phyloP scores from a whole-genome alignment of 225 moss, liverwort and hornwort genomes.

The Pseudoscleropodium purum region DNA sequence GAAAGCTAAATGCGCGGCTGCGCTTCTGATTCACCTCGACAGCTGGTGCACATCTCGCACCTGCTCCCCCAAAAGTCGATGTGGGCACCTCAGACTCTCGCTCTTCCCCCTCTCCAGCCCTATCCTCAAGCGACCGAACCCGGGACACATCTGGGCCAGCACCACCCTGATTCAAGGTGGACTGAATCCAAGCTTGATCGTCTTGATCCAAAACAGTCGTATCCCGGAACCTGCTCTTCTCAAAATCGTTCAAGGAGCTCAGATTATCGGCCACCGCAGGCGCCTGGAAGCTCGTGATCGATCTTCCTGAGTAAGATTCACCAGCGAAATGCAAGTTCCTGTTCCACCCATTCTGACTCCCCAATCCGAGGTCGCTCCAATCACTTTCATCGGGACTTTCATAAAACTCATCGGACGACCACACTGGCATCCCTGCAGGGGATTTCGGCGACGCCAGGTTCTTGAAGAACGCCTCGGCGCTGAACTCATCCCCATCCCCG shows the following conservation, averaged over 20 bases:
- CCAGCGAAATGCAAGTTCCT: background rate
- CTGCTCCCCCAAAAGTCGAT: background rate
- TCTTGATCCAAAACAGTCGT: background rate
- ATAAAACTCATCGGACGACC: background rate
- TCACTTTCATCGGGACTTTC: background rate
- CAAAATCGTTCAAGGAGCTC: background rate
- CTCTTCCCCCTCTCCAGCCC: background rate
- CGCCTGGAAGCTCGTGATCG: background rate
- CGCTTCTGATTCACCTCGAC: background rate
- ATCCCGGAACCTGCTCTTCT: background rate
- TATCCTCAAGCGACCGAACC: background rate
- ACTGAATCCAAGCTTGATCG: conserved; percentile 5
- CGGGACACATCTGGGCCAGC: background rate
- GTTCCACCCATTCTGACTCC: background rate
- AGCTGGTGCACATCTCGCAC: background rate
- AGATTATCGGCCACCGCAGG: background rate
- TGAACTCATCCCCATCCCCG: background rate
- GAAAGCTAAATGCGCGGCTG: background rate
- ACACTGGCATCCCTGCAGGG: background rate
- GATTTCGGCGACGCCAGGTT: background rate
- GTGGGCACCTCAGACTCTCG: background rate
- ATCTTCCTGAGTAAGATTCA: background rate
- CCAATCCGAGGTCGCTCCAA: background rate
- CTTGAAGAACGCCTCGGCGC: conserved; percentile 7
- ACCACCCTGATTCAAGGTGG: background rate